Conservation (phyloP, 208 protist species). For the Entamoeba invadens region DNA sequence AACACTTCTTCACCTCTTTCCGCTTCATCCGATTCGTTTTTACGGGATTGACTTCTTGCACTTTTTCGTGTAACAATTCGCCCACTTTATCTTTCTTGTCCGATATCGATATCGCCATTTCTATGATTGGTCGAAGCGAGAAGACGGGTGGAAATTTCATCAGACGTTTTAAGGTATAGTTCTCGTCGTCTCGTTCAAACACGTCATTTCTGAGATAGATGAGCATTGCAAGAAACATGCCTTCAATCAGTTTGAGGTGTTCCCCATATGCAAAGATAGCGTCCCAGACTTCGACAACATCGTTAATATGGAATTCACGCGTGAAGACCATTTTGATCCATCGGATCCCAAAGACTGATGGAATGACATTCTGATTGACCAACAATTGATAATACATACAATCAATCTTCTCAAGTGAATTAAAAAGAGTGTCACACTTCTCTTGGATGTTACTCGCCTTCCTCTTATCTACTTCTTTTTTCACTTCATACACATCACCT, state of each 20-base stretch:
- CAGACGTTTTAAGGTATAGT: background rate
- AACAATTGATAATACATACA: background rate
- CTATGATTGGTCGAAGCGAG: background rate
- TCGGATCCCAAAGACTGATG: background rate
- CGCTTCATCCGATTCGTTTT: background rate
- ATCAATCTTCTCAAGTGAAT: background rate
- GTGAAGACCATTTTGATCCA: background rate
- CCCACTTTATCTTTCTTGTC: background rate
- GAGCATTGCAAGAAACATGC: background rate
- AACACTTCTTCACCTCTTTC: background rate
- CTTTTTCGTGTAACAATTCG: background rate
- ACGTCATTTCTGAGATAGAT: background rate
- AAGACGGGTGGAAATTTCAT: background rate
- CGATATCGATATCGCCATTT: background rate
- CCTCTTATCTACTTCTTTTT: background rate
- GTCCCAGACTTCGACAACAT: background rate
- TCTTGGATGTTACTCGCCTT: background rate
- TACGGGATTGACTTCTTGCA: background rate
- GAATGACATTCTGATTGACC: background rate
- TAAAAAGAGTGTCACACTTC: background rate
- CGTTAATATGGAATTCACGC: background rate
- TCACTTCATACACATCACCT: background rate
- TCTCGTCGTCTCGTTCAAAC: background rate
- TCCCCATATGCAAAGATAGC: background rate
- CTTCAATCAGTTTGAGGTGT: background rate